Conservation (phyloP, 2,329 filamentous ascomycete species). For the Fusarium keratoplasticum region DNA sequence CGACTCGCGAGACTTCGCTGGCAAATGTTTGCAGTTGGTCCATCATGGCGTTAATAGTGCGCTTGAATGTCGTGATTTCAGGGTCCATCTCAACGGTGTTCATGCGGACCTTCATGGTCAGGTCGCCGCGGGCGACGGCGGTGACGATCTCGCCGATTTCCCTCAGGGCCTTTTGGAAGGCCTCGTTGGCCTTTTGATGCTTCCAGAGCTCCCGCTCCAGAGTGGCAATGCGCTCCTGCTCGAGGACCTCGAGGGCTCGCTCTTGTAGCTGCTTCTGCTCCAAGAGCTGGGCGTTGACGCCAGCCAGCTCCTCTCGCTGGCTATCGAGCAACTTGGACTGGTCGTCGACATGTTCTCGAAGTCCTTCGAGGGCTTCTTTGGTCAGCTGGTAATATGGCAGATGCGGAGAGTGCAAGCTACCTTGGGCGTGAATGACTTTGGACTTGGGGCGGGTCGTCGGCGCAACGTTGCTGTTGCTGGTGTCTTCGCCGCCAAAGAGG, state of each 20-base stretch:
- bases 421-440: constrained; percentile 59
- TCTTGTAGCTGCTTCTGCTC: constrained; percentile 89
- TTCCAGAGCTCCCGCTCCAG: constrained; percentile 95
- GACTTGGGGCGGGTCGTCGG: constrained; percentile 58
- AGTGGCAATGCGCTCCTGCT: constrained; percentile 87
- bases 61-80: constrained; percentile 97
- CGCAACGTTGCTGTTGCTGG: constrained; percentile 45
- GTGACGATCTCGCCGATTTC: constrained; percentile 99
- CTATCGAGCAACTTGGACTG: constrained; percentile 92
- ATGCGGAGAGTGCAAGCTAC: constrained; percentile 54
- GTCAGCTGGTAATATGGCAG: constrained; percentile 66
- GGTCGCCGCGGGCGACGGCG: constrained; percentile 91
- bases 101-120: constrained; percentile 97
- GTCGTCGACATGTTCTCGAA: constrained; percentile 91
- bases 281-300: constrained; percentile 85
- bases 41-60: constrained; percentile 99
- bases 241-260: constrained; percentile 82
- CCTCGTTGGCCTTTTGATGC: constrained; percentile 97
- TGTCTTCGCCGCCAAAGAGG: constrained; percentile 67
- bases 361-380: constrained; percentile 84
- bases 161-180: constrained; percentile 95
- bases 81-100: constrained; percentile 97
- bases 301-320: constrained; percentile 86
- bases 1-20: constrained; percentile 93
- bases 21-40: constrained; percentile 97